Percentiles rank a stretch among this genome's conserved stretches.
Evolutionary conservation across 805 yeast genomes (phyloP).

Genomic region (Saccharomyces eubayanus): DNA sequence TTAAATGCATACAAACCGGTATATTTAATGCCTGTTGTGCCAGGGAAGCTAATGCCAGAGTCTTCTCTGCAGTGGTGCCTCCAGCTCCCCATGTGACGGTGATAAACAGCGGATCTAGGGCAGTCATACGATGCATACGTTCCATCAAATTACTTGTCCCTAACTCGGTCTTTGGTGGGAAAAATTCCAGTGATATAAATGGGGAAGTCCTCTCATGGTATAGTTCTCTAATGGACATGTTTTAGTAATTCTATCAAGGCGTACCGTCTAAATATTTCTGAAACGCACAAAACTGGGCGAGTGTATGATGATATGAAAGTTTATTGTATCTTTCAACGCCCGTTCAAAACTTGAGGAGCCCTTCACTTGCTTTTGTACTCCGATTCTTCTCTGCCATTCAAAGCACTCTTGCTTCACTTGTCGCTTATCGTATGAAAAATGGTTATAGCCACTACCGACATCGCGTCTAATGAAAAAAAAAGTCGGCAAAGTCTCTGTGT

Average conservation of each 20-base stretch:
- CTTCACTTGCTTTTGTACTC: neutral
- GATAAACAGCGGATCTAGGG: slow-evolving; percentile 79
- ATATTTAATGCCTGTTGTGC: slow-evolving; percentile 68
- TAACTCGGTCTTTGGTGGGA: slow-evolving; percentile 91
- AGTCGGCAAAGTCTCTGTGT: neutral
- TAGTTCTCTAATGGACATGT: slow-evolving; percentile 37
- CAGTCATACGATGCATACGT: slow-evolving; percentile 82
- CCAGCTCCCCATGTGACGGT: slow-evolving; percentile 99
- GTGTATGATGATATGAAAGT: neutral
- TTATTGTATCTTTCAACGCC: neutral
- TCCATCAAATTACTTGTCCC: slow-evolving; percentile 80
- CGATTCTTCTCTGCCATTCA: neutral
- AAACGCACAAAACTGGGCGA: neutral
- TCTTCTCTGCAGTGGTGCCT: slow-evolving; percentile 83
- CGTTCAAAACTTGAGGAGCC: neutral
- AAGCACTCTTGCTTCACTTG: neutral
- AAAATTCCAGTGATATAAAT: slow-evolving; percentile 85
- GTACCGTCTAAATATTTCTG: neutral
- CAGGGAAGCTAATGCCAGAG: slow-evolving; percentile 71
- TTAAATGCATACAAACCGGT: slow-evolving; percentile 90
- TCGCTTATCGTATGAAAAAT: neutral
- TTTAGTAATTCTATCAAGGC: neutral
- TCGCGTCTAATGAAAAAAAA: neutral
- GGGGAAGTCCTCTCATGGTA: slow-evolving; percentile 43
- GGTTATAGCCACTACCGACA: neutral